Evolutionary conservation across 306 rosid species (phyloP), one percentile per base, ranked within the genome.

Genomic region (Begonia masoniana): DNA sequence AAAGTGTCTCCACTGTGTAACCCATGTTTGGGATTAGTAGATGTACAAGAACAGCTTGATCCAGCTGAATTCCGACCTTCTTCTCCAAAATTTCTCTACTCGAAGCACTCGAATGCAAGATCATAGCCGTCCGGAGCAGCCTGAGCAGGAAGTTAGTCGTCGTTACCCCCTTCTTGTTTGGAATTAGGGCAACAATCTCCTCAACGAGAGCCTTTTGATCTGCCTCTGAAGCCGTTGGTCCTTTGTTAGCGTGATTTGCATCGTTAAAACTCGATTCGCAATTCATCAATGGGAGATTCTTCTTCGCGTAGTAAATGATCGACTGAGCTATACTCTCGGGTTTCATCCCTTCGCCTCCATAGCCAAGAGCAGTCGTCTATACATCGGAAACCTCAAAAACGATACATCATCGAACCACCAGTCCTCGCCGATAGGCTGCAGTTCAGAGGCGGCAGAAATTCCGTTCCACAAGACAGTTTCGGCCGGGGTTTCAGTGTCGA

Each of bases 321-420:
- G 97, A 89, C 13, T 82, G 79, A 10, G 83, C 62, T 59, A 82
- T 63, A 58, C 63, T 89, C 57, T 71, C 73, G 2, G 81, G 75
- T 45, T 71, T 82, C 87, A 78, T 70, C 67, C 80, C 79, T 47
- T 74, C 54, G 71, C 54, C 66, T 66, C 76, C 61, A 79, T 74
- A 15, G 71, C 89, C 19, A 61, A 71, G 49, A 89, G 82, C 47
- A 85, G 64, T 43, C 85, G 77, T 62, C 71, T 85, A 45, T 73
- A 85, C 26, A 89, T 47, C 54, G 83, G 74, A 17, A 82, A 67
- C 47, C 73, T 68, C 42, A 88, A 75, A 5, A 65, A 66, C 19
- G 84, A 70, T 43, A 80, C 79, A 61, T 88, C 95, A 42, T 82
- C 89, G 50, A 65, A 78, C 97, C 97, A 89, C 97, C 95, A 89